Percentiles rank a stretch among this genome's conserved stretches.
Evolutionary conservation across 345 rosid species (phyloP).

Genomic region (Raphanus raphanistrum): DNA sequence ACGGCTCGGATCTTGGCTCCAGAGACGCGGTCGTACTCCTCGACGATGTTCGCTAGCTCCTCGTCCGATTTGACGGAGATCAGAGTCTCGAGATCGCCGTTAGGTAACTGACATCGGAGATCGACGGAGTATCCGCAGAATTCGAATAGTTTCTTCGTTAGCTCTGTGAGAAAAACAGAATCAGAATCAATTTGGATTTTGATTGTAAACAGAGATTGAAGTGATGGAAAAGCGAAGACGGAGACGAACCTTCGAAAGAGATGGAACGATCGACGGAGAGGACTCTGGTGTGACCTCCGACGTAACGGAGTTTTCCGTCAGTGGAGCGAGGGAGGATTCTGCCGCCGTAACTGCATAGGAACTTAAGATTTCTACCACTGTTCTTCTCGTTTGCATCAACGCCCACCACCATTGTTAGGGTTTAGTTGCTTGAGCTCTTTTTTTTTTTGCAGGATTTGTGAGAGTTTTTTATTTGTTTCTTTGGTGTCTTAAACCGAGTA

Average conservation of each 20-base stretch:
- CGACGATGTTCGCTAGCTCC: conserved; percentile 55
- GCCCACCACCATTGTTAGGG: conserved; percentile 34
- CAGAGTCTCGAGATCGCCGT: conserved; percentile 80
- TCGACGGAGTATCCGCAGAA: conserved; percentile 46
- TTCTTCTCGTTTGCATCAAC: conserved; percentile 27
- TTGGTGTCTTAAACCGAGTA: conserved; percentile 34
- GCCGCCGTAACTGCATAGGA: conserved; percentile 86
- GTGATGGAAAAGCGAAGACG: background rate
- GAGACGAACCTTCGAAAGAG: conserved; percentile 55
- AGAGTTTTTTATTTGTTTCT: background rate
- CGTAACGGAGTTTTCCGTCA: conserved; percentile 83
- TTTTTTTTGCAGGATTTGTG: background rate
- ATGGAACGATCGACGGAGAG: conserved; percentile 69
- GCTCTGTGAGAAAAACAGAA: conserved; percentile 37
- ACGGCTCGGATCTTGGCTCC: conserved; percentile 54
- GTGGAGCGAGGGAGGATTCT: conserved; percentile 63
- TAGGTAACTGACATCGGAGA: conserved; percentile 69
- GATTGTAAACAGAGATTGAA: background rate
- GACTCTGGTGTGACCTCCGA: conserved; percentile 78
- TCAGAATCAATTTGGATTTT: background rate
- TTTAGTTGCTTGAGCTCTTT: background rate
- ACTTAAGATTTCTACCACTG: conserved; percentile 49
- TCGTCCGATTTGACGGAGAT: conserved; percentile 81
- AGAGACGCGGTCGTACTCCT: conserved; percentile 43
- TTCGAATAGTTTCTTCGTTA: conserved; percentile 43